A percentile compares a stretch with the other conserved stretches of the same genome.
Evolutionary conservation across 78 protist genomes (phyloP).

Genomic region (Dictyostelium intermedium): DNA sequence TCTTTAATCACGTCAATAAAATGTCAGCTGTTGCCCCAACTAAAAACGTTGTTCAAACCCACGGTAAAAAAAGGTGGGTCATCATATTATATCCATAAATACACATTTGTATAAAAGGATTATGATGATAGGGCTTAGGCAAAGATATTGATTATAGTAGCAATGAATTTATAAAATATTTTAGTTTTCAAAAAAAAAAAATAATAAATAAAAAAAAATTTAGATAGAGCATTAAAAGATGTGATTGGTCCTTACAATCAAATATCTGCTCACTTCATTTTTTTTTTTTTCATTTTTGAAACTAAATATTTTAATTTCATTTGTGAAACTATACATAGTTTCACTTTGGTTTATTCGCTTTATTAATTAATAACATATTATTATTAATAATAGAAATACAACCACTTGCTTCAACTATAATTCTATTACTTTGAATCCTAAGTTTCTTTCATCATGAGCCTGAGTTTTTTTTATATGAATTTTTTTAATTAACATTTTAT

Average conservation of each 20-base stretch:
- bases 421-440: not conserved
- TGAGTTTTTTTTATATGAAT: slow-evolving; percentile 3
- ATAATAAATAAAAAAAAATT: not conserved
- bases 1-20: not conserved
- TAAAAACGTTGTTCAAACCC: slow-evolving; percentile 77
- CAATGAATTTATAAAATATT: not conserved
- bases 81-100: not conserved
- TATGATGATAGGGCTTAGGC: slow-evolving; percentile 16
- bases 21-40: slow-evolving; percentile 14
- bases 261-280: not conserved
- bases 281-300: too few species aligned
- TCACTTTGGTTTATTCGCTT: too few species aligned
- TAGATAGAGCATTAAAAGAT: not conserved
- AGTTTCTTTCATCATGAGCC: not conserved
- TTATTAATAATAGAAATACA: too few species aligned
- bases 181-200: not conserved
- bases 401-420: too few species aligned
- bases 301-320: too few species aligned
- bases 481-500: not conserved
- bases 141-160: not conserved
- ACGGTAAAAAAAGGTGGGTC: slow-evolving; percentile 79
- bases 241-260: not conserved
- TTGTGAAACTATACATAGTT: too few species aligned
- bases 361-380: too few species aligned
- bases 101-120: not conserved